These are phyloP conservation scores for Coniochaeta sp. DNA, from an alignment of 2,329 filamentous ascomycete genomes.

Conservation along the genomic window DNA sequence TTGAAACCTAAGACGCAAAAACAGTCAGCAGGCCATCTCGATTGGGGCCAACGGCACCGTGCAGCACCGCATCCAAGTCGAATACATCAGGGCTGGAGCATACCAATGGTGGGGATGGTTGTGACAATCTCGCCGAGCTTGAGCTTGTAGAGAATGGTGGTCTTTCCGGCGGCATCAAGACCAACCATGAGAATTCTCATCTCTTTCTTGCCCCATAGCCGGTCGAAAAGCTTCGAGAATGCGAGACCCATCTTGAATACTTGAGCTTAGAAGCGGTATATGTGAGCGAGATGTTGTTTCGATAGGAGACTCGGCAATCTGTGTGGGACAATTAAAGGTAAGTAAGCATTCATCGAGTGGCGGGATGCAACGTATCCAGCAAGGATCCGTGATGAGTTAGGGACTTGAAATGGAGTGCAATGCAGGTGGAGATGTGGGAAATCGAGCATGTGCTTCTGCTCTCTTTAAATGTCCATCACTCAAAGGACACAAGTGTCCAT, in stretches of 20 bases:
- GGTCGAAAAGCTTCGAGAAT: constrained; percentile 94
- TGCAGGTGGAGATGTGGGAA: neutral
- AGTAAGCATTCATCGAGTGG: neutral
- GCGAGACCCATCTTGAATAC: constrained; percentile 90
- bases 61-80: neutral
- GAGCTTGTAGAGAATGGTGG: constrained; percentile 99
- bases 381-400: neutral
- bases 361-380: neutral
- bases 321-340: neutral
- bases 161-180: constrained; percentile 99
- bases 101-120: constrained; percentile 97
- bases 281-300: neutral
- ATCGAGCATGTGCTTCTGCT: neutral
- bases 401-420: neutral
- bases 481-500: neutral
- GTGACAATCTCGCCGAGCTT: constrained; percentile 99
- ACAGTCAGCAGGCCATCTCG: constrained; percentile 14
- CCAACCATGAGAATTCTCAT: constrained; percentile 99
- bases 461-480: neutral
- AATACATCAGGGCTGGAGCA: constrained; percentile 20
- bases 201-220: constrained; percentile 99
- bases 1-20: constrained; percentile 75
- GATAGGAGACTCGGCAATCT: neutral
- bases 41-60: neutral
- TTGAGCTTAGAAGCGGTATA: constrained; percentile 24